phyloP scores from a whole-genome alignment of 2,329 filamentous ascomycete genomes.

The Pestalotiopsis sp. region DNA sequence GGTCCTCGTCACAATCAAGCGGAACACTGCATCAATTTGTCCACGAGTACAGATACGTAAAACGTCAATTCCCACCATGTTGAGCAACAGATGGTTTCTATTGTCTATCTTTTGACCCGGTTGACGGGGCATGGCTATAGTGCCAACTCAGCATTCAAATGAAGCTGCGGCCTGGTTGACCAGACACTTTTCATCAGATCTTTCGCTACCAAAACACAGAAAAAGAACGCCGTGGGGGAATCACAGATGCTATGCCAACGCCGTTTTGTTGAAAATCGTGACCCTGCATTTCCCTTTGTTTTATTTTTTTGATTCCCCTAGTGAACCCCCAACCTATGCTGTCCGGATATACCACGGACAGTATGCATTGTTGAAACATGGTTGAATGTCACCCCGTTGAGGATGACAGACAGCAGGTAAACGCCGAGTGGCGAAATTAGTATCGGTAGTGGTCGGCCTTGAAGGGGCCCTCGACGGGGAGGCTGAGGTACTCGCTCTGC shows the following conservation, averaged over 20 bases:
- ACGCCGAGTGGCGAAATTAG: constrained; percentile 46
- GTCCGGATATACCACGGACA: constrained; percentile 30
- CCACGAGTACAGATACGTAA: too few species aligned
- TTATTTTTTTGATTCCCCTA: constrained; percentile 32
- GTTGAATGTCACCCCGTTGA: constrained; percentile 19
- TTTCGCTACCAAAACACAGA: constrained; percentile 21
- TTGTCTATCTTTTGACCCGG: constrained; percentile 25
- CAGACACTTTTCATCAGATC: constrained; percentile 20
- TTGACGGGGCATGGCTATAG: constrained; percentile 28
- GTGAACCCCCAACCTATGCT: constrained; percentile 1
- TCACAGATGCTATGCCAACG: constrained; percentile 37
- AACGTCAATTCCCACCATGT: too few species aligned
- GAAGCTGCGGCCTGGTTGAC: constrained; percentile 19
- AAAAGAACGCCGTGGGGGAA: constrained; percentile 39
- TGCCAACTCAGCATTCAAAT: constrained; percentile 23
- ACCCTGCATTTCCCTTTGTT: constrained; percentile 27
- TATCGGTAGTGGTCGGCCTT: constrained; percentile 89
- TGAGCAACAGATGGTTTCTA: background rate
- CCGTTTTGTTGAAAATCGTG: constrained; percentile 41
- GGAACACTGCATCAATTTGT: background rate
- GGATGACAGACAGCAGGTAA: constrained; percentile 4
- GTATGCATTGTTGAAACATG: constrained; percentile 31
- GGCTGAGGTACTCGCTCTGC: constrained; percentile 93
- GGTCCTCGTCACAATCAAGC: background rate
- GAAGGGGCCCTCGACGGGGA: constrained; percentile 86